Evolutionary conservation across 192 early-diverging fungal genomes (phyloP).

Genomic region (Chytriomyces hyalinus): DNA sequence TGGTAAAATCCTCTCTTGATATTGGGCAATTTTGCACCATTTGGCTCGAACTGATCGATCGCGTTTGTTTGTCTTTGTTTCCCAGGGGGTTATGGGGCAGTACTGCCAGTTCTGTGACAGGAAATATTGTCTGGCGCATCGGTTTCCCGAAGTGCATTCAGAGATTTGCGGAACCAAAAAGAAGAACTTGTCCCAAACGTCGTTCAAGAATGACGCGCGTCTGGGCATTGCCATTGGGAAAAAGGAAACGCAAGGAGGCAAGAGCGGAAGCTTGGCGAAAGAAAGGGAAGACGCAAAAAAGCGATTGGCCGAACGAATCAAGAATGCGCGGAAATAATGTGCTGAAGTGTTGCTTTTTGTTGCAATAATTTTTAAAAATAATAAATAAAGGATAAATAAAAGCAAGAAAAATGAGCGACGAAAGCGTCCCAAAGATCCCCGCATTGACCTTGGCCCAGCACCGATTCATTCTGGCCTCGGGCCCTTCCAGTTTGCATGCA

Average conservation of each 20-base stretch:
- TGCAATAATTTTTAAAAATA: not conserved
- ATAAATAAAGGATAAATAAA: not conserved
- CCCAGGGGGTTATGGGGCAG: conserved; percentile 4
- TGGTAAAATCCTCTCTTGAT: not conserved
- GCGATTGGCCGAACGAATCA: conserved; percentile 22
- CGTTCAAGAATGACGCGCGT: conserved; percentile 29
- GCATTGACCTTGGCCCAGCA: conserved; percentile 85
- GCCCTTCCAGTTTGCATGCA: conserved; percentile 70
- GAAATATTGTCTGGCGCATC: conserved; percentile 32
- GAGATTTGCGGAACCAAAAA: conserved; percentile 2
- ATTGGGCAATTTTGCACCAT: not conserved
- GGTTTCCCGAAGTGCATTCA: conserved; percentile 23
- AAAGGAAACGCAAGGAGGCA: conserved; percentile 28
- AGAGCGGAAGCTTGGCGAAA: conserved; percentile 31
- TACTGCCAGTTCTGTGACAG: conserved; percentile 31
- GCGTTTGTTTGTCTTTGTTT: not conserved
- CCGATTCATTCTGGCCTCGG: conserved; percentile 76
- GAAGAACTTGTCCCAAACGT: not conserved
- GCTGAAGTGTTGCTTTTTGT: not conserved
- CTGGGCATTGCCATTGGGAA: conserved; percentile 26
- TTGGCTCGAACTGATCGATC: not conserved
- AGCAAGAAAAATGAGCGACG: conserved; percentile 4
- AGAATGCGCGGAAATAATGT: conserved; percentile 25
- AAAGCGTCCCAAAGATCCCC: conserved; percentile 63
- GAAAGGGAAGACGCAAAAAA: conserved; percentile 33